Conservation (phyloP, 2,329 filamentous ascomycete genomes). For the Colletotrichum sp. region DNA sequence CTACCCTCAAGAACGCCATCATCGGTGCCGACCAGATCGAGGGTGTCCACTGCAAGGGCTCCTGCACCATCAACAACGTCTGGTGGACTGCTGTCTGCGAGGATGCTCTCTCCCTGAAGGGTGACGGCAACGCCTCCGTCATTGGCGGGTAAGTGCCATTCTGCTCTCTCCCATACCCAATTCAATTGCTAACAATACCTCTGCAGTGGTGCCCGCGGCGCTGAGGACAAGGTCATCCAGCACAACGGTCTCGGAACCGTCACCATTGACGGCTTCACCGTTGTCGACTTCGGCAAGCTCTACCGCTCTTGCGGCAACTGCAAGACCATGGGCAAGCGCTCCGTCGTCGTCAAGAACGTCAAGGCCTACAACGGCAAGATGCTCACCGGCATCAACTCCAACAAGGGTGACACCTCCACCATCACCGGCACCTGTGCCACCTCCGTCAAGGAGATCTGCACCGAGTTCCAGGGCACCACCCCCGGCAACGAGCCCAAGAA, state of each 20-base stretch:
- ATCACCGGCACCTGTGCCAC: constrained; percentile 22
- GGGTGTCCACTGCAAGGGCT: constrained; percentile 50
- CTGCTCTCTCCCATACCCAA: background rate
- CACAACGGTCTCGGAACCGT: constrained; percentile 23
- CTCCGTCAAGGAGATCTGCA: constrained; percentile 23
- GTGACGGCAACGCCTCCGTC: constrained; percentile 20
- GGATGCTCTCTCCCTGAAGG: constrained; percentile 20
- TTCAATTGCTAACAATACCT: background rate
- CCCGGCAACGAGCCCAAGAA: constrained; percentile 24
- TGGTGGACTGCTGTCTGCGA: constrained; percentile 56
- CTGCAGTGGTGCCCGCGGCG: constrained; percentile 14
- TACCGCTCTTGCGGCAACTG: constrained; percentile 24
- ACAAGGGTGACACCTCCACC: constrained; percentile 22
- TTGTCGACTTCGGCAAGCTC: constrained; percentile 22
- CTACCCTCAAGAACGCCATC: constrained; percentile 49
- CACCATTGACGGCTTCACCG: constrained; percentile 22
- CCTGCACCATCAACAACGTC: constrained; percentile 49
- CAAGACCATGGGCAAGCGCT: constrained; percentile 22
- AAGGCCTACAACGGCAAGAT: constrained; percentile 24
- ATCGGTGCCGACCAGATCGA: constrained; percentile 51
- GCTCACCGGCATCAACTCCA: constrained; percentile 24
- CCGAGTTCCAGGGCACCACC: constrained; percentile 22
- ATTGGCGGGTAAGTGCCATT: constrained; percentile 3
- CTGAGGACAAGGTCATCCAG: constrained; percentile 22
- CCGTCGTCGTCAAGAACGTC: constrained; percentile 23